A percentile compares a stretch with the other conserved stretches of the same genome.
phyloP scores from a whole-genome alignment of 176 grass and related monocot genomes.

The Carex myosuroides region DNA sequence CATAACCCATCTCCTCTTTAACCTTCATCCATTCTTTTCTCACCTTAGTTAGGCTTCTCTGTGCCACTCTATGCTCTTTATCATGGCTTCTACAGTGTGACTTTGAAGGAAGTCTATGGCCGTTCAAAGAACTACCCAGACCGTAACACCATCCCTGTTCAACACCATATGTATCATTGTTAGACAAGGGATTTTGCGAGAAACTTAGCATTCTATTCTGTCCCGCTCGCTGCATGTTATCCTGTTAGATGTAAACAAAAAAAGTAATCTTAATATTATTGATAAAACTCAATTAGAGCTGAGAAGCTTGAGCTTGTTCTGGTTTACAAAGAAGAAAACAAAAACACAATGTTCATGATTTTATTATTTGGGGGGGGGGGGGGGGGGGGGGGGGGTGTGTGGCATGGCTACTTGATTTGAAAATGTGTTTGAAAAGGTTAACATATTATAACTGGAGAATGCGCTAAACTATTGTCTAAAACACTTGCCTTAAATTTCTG shows the following conservation, averaged over 20 bases:
- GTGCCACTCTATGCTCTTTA: conserved; percentile 42
- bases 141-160: conserved; percentile 16
- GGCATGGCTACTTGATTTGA: background rate
- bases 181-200: conserved; percentile 23
- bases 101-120: conserved; percentile 10
- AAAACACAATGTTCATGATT: background rate
- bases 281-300: background rate
- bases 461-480: background rate
- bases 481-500: conserved; percentile 1
- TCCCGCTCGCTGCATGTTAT: conserved; percentile 36
- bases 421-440: background rate
- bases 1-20: conserved; percentile 70
- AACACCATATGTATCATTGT: background rate
- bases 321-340: background rate
- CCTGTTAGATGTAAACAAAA: background rate
- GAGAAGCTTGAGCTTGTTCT: background rate
- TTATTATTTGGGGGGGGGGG: too few species aligned
- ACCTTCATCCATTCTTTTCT: conserved; percentile 68
- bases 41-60: conserved; percentile 55
- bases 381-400: too few species aligned
- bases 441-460: background rate
- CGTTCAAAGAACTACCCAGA: conserved; percentile 12
- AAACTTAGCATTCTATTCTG: conserved; percentile 56
- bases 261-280: background rate
- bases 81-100: conserved; percentile 19